Base-by-base conservation (phyloP, 1,284 basidiomycete species). In the Hymenochaete sp. region DNA sequence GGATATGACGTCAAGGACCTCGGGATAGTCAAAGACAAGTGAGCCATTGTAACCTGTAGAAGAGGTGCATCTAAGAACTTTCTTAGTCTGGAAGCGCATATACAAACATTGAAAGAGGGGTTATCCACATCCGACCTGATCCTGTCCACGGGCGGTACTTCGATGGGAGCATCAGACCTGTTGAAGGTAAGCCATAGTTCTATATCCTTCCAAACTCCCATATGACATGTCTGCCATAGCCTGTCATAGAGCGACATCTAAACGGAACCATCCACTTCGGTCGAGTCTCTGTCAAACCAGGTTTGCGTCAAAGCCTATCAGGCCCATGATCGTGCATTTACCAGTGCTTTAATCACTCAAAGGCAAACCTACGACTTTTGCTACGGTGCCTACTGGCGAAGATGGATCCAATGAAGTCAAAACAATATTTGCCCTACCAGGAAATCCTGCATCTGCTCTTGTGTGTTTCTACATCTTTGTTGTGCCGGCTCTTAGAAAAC, bases 291-390 rank as follows among this genome's bases (percentile, higher is more conserved):
- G 69, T 82, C 47, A 84, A 84, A 55, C 80, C 79, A 0, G 80
- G n/a, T n/a, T n/a, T n/a, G n/a, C n/a, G n/a, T n/a, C n/a, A n/a
- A n/a, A n/a, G n/a, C n/a, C n/a, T n/a, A n/a, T n/a, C n/a, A n/a
- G n/a, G n/a, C n/a, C n/a, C n/a, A n/a, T n/a, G n/a, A n/a, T n/a
- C n/a, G n/a, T n/a, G n/a, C n/a, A n/a, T n/a, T n/a, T n/a, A n/a
- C n/a, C n/a, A n/a, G n/a, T n/a, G n/a, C n/a, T n/a, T n/a, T n/a
- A n/a, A n/a, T n/a, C n/a, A n/a, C n/a, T n/a, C n/a, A n/a, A n/a
- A n/a, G n/a, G 85, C 10, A 88, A 90, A 60, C 87, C 87, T 2
- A 93, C 89, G 3, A 89, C 89, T 2, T 93, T 93, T 56, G 90
- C 89, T 0, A 87, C 77, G 2, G 66, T 91, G 19, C 81, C 80